Evolutionary conservation across 2,329 filamentous ascomycete genomes (phyloP), one percentile per base, ranked within the genome.

Genomic region (Cytospora chrysosperma): DNA sequence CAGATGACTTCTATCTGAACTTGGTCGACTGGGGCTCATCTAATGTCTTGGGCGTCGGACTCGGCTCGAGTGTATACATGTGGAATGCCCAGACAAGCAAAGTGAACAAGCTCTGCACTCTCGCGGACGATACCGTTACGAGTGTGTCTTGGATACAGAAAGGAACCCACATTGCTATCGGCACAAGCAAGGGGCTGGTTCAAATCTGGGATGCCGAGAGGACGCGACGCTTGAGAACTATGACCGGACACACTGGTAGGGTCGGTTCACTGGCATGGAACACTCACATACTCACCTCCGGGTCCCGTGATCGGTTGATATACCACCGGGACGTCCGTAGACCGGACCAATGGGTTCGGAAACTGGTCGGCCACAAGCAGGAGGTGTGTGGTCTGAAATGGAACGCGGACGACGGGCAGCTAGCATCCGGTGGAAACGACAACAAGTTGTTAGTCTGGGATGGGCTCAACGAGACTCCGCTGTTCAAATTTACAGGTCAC

Each of bases 381-480:
- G 95, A 99, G 77, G 92, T 99, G 15, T 99, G 95, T 73, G 95
- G 95, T 10, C 79, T 99, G 57, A 93, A 93, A 71, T 99, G 95
- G 95, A 99, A 99, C 71, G 91, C 91, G 63, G 93, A 98, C 70
- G 94, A 97, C 71, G 91, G 93, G 6, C 95, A 99, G 75, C 83
- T 99, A 28, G 95, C 95, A 15, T 96, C 92, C 61, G 95, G 95
- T 56, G 95, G 95, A 7, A 99, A 99, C 75, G 95, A 99, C 79
- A 99, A 99, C 79, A 98, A 98, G 75, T 83, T 99, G 53, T 95
- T 98, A 85, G 93, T 99, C 27, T 99, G 95, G 95, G 95, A 99
- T 72, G 96, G 96, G 74, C 83, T 97, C 64, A 92, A 88, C n/a
- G 91, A 96, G 70, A 91, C 93, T 9, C 95, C 95, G 1, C 82